Percentiles rank a stretch among this genome's conserved stretches.
phyloP scores from a whole-genome alignment of 139 green algal species.

The Mychonastes homosphaera region DNA sequence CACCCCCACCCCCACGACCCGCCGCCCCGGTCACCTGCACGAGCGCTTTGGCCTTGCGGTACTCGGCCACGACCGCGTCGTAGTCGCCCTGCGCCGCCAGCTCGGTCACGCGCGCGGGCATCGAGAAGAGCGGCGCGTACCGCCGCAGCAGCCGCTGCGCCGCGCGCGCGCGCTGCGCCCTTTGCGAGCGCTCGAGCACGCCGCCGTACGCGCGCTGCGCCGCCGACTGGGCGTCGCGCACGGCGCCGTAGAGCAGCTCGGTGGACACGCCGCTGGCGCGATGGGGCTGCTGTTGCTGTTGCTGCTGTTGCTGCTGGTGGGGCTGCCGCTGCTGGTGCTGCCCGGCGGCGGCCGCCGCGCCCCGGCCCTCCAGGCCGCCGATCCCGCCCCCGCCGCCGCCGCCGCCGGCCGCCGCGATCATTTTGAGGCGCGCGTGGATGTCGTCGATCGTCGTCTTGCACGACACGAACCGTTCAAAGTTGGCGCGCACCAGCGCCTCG shows the following conservation, averaged over 20 bases:
- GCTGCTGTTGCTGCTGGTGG: too few relatives aligned
- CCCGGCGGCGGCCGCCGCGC: too few relatives aligned
- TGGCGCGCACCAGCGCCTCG: conserved; percentile 53
- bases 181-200: too few relatives aligned
- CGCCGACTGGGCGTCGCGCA: too few relatives aligned
- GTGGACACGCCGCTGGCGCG: conserved; percentile 17
- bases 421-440: conserved; percentile 43
- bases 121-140: conserved; percentile 24
- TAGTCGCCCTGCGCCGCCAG: conserved; percentile 27
- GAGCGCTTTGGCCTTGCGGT: conserved; percentile 10
- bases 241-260: conserved; percentile 19
- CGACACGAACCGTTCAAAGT: conserved; percentile 81
- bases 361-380: too few relatives aligned
- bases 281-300: too few relatives aligned
- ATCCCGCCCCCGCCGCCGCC: too few relatives aligned
- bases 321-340: too few relatives aligned
- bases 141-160: neutral
- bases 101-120: conserved; percentile 35
- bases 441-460: conserved; percentile 79
- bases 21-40: too few relatives aligned
- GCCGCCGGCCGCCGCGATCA: conserved; percentile 26
- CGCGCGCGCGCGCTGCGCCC: neutral
- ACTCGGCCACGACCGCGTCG: conserved; percentile 26
- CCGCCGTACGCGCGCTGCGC: too few relatives aligned
- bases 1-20: too few relatives aligned